Evolutionary conservation across 805 yeast species (phyloP), one percentile per base, ranked within the genome.

Genomic region (Monosporozyma aerobia): DNA sequence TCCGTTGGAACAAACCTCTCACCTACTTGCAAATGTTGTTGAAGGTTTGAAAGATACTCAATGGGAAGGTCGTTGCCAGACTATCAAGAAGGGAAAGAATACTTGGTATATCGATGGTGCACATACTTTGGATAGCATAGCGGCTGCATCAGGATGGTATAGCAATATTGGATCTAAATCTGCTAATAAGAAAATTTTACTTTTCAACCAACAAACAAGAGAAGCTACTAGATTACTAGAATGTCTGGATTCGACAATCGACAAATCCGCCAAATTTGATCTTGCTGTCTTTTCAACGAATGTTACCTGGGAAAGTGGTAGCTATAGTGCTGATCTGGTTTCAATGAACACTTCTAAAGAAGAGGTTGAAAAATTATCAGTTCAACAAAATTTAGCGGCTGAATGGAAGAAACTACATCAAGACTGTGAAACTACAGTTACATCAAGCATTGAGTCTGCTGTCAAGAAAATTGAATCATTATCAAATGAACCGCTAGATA

Each of bases 1-100:
- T 1, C 44, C 51, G 7, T 19, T 55, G 3, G 46, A 54, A 50
- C 22, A 58, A 53, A 53, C 54, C 22, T 45, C 61, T 10, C 29
- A 25, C 13, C 32, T 83, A 43, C 85, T 87, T 0, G 72, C 69
- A 13, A 69, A 72, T 56, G 79, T 84, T 53, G 56, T 73, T 4
- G 59, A 60, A 14, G 97, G 97, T 2, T 73, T 92, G 40, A 80
- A 75, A 50, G 54, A 69, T 2, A 86, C 95, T 1, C 71, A 75
- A 46, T 94, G 98, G 97, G 94, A 94, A n/a, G 99, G 99, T 0
- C 76, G 99, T 59, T 92, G 98, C 61, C 97, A 95, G 70, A 75
- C 81, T 1, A 68, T 88, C 32, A 55, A 59, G 5, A 76, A 72
- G 25, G 72, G 73, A 27, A 69, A 71, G 14, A 71, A 73, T 25